These are phyloP conservation scores for Gynochthodes officinalis DNA, from an alignment of 257 asterid species.

Conservation along the genomic window DNA sequence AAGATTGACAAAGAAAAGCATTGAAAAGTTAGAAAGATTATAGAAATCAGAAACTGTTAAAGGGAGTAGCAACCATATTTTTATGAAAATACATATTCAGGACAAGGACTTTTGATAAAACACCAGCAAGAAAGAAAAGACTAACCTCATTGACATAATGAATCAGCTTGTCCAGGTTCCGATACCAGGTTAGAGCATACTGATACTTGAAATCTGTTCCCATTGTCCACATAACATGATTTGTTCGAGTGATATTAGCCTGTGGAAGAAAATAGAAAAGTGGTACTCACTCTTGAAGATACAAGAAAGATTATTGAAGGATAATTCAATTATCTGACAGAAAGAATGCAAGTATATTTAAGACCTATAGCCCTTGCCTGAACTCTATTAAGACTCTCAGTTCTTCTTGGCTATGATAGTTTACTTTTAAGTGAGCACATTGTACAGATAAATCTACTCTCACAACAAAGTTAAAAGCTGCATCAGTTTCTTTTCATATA, in stretches of 20 bases:
- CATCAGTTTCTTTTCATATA: not conserved
- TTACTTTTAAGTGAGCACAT: not conserved
- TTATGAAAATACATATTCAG: not conserved
- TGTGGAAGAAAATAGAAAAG: constrained; percentile 25
- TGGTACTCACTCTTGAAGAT: not conserved
- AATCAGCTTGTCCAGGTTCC: constrained; percentile 96
- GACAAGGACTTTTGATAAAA: not conserved
- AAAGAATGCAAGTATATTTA: not conserved
- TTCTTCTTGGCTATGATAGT: not conserved
- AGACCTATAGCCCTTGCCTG: not conserved
- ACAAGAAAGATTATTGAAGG: not conserved
- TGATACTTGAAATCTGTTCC: constrained; percentile 99
- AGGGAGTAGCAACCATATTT: not conserved
- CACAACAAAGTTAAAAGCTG: not conserved
- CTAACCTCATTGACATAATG: constrained; percentile 88
- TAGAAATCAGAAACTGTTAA: not conserved
- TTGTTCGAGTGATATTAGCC: constrained; percentile 93
- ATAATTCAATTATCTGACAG: not conserved
- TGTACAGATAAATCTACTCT: too few species aligned
- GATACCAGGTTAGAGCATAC: constrained; percentile 81
- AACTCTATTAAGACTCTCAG: not conserved
- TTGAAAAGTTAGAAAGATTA: not conserved
- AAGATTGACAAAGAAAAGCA: not conserved
- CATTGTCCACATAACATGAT: constrained; percentile 99
- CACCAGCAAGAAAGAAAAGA: constrained; percentile 11